phyloP scores from a whole-genome alignment of 495 filamentous ascomycete genomes.

The Penicillium desertorum region DNA sequence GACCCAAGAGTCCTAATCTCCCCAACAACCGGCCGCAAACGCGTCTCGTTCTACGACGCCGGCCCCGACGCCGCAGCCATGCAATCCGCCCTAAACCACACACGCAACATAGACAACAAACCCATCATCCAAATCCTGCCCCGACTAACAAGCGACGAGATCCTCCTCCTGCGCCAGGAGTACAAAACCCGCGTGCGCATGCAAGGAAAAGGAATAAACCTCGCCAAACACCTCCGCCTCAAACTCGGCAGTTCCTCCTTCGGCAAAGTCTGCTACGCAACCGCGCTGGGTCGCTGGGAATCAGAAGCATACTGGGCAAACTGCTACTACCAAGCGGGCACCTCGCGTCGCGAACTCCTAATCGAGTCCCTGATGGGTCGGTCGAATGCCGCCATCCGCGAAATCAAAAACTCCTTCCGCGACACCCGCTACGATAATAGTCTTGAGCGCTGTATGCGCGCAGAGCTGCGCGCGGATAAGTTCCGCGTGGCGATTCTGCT shows the following conservation, averaged over 20 bases:
- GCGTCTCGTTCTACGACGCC: slow-evolving; percentile 71
- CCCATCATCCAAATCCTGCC: slow-evolving; percentile 83
- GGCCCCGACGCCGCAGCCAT: slow-evolving; percentile 73
- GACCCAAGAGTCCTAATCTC: slow-evolving; percentile 34
- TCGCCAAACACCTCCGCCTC: slow-evolving; percentile 90
- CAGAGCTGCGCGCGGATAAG: slow-evolving; percentile 89
- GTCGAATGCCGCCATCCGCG: slow-evolving; percentile 78
- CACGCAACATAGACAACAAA: slow-evolving; percentile 63
- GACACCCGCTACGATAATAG: slow-evolving; percentile 90
- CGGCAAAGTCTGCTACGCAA: slow-evolving; percentile 87
- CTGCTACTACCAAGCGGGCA: slow-evolving; percentile 93
- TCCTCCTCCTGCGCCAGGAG: slow-evolving; percentile 77
- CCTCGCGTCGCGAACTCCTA: slow-evolving; percentile 78
- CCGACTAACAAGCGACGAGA: slow-evolving; percentile 76
- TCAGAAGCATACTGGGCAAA: slow-evolving; percentile 97
- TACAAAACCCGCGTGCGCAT: slow-evolving; percentile 88
- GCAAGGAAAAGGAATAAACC: slow-evolving; percentile 81
- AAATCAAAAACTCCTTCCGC: slow-evolving; percentile 88
- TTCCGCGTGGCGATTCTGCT: slow-evolving; percentile 87
- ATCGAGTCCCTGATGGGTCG: slow-evolving; percentile 92
- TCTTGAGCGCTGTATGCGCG: slow-evolving; percentile 81
- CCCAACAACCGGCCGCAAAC: slow-evolving; percentile 39
- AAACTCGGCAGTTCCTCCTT: slow-evolving; percentile 70
- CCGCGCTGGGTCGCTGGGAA: slow-evolving; percentile 89
- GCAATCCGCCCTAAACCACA: slow-evolving; percentile 69